phyloP scores from a whole-genome alignment of 352 stramenopile genomes.

The Phytopythium cucurbitacearum region DNA sequence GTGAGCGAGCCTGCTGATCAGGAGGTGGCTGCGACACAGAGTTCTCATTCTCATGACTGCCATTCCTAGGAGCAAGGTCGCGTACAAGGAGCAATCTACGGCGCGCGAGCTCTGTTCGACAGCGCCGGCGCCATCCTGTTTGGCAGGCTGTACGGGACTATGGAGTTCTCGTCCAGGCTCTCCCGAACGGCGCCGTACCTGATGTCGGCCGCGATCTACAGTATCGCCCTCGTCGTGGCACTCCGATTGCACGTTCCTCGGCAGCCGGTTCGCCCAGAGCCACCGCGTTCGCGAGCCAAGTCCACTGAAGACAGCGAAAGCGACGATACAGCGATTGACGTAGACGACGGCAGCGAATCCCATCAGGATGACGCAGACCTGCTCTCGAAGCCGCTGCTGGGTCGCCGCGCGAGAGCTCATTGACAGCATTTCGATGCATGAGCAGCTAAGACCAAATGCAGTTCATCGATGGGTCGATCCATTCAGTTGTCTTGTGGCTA shows the following conservation, averaged over 20 bases:
- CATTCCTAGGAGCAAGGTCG: constrained; percentile 57
- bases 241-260: constrained; percentile 1
- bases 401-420: no score
- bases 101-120: constrained; percentile 54
- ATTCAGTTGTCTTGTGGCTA: no score
- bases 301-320: no score
- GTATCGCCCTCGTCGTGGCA: constrained; percentile 37
- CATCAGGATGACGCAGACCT: no score
- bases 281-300: no score
- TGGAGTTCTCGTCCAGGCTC: constrained; percentile 33
- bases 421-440: no score
- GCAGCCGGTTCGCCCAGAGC: no score
- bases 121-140: constrained; percentile 48
- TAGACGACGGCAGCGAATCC: no score
- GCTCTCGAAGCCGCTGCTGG: no score
- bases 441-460: no score
- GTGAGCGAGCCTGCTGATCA: constrained; percentile 4
- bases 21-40: background rate
- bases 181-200: constrained; percentile 52
- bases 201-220: constrained; percentile 45
- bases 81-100: constrained; percentile 71
- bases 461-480: no score
- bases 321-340: no score
- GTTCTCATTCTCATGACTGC: constrained; percentile 1
- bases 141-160: constrained; percentile 47